Conservation (phyloP, 495 filamentous ascomycete genomes). For the Penicillium riverlandense region DNA sequence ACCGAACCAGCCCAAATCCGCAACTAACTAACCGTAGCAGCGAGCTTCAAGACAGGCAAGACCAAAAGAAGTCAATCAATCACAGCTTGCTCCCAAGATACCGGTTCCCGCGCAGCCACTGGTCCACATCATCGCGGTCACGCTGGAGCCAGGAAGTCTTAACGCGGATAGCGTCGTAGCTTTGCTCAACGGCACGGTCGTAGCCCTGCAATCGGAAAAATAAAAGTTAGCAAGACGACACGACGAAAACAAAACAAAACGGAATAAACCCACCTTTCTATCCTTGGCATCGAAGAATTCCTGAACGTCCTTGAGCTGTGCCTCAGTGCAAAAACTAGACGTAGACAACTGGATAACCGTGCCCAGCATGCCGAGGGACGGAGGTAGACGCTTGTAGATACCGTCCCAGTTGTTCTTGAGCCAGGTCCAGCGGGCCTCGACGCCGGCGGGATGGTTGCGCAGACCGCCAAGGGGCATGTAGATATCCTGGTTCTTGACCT, state of each 20-base stretch:
- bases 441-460: slow-evolving; percentile 68
- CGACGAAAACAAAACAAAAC: not conserved
- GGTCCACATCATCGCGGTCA: slow-evolving; percentile 52
- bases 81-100: slow-evolving; percentile 44
- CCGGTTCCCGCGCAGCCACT: slow-evolving; percentile 53
- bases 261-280: slow-evolving; percentile 54
- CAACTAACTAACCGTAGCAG: too few relatives aligned
- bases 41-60: too few relatives aligned
- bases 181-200: slow-evolving; percentile 56
- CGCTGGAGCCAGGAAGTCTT: slow-evolving; percentile 57
- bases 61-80: not conserved
- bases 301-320: slow-evolving; percentile 67
- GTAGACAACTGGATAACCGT: slow-evolving; percentile 79
- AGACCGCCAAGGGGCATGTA: slow-evolving; percentile 81
- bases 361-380: slow-evolving; percentile 77
- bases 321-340: slow-evolving; percentile 67
- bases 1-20: too few relatives aligned
- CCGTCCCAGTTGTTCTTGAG: slow-evolving; percentile 80
- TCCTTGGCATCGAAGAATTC: slow-evolving; percentile 74
- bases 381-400: slow-evolving; percentile 68
- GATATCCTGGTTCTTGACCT: slow-evolving; percentile 94
- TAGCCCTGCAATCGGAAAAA: slow-evolving; percentile 32
- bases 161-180: slow-evolving; percentile 50
- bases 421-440: slow-evolving; percentile 76
- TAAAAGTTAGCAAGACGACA: not conserved